These are phyloP conservation scores for Kodamaea sp. DNA, from an alignment of 1,139 yeast species.

Conservation along the genomic window DNA sequence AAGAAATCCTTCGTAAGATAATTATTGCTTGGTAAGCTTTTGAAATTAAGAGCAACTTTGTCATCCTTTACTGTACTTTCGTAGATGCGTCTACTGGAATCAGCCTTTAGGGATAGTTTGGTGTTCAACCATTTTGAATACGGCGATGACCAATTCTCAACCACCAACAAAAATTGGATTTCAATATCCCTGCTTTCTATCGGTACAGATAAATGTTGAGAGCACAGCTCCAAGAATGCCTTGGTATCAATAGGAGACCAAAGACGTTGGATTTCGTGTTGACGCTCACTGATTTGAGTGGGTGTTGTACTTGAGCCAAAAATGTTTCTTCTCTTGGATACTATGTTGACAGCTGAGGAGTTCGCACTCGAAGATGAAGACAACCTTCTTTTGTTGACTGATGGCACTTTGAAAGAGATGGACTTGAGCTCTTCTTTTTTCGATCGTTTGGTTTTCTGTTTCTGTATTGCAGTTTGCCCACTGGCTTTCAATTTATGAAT, in stretches of 20 bases:
- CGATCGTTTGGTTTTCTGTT: slow-evolving; percentile 27
- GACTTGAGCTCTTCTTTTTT: slow-evolving; percentile 47
- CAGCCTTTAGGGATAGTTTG: slow-evolving; percentile 36
- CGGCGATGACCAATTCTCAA: slow-evolving; percentile 44
- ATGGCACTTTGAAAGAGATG: slow-evolving; percentile 28
- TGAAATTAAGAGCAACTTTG: slow-evolving; percentile 27
- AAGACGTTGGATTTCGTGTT: slow-evolving; percentile 35
- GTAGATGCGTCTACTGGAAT: slow-evolving; percentile 29
- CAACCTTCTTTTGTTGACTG: slow-evolving; percentile 23
- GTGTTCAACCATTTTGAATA: slow-evolving; percentile 50
- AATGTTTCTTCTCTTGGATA: slow-evolving; percentile 15
- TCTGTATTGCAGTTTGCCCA: slow-evolving; percentile 26
- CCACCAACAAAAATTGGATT: slow-evolving; percentile 39
- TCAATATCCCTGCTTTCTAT: slow-evolving; percentile 22
- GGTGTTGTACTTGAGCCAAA: slow-evolving; percentile 5
- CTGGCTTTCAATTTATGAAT: slow-evolving; percentile 24
- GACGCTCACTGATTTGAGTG: slow-evolving; percentile 23
- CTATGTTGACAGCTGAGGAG: slow-evolving; percentile 10
- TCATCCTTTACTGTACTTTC: slow-evolving; percentile 25
- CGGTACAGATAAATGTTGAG: slow-evolving; percentile 23
- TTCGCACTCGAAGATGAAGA: slow-evolving; percentile 16
- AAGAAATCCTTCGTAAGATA: slow-evolving; percentile 39
- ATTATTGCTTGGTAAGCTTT: slow-evolving; percentile 41
- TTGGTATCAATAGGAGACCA: slow-evolving; percentile 44
- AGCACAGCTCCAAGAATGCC: slow-evolving; percentile 24